Base-by-base conservation (phyloP, 2,329 filamentous ascomycete genomes). In the Zasmidium angulare region DNA sequence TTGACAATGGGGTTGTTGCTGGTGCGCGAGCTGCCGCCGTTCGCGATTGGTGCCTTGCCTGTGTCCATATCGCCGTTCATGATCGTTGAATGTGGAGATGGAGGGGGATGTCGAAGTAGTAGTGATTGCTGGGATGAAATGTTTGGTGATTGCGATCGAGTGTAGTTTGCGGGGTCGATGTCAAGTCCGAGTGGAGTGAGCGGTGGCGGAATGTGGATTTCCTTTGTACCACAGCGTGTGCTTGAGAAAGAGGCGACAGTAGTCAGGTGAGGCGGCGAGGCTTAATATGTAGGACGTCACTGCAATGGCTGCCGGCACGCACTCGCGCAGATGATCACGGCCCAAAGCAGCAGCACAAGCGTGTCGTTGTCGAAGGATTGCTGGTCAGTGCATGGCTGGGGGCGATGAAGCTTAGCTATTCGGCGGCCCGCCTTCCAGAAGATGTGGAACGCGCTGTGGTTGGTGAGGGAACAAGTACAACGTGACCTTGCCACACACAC, bases 1-100 rank as follows among this genome's bases (percentile, higher is more conserved):
- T 81, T 79, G 65, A 82, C 72, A 53, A 81, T n/a, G n/a, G n/a
- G n/a, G n/a, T n/a, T n/a, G n/a, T n/a, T n/a, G n/a, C n/a, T n/a
- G n/a, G n/a, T n/a, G n/a, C n/a, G n/a, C n/a, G n/a, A n/a, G 61
- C 65, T 66, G 56, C 66, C 63, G 43, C 66, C 51, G 29, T 66
- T 66, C 57, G 66, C 65, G 36, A 69, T 29, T 20, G 69, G 69
- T 54, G 75, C 74, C 68, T 79, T 78, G 69, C 77, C 74, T 63
- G 74, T 74, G 46, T 56, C 53, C 23, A 50, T 46, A 22, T 50
- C 50, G 47, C 57, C 53, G 63, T 62, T 65, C 62, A 66, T 66
- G 22, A 22, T 63, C 58, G 40, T 40, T 50, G 23, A 22, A 47
- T 43, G 26, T 29, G 26, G 11, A 43, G 36, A 43, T 31, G 14